Evolutionary conservation across 1,284 basidiomycete species (phyloP).

Genomic region (Sporisorium sorghi): DNA sequence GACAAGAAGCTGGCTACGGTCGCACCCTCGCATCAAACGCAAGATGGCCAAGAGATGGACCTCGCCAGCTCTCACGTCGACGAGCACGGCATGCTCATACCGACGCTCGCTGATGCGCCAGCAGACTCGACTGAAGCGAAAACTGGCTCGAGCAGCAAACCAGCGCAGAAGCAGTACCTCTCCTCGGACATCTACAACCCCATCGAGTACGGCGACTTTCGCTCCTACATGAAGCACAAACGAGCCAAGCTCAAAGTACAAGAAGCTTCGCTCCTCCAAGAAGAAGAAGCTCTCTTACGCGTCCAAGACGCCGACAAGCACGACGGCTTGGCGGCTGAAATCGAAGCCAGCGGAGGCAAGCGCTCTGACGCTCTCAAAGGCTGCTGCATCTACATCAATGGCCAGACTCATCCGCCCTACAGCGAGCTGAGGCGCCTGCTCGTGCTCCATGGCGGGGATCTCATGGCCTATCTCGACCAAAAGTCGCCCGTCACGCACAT

Average conservation of each 20-base stretch:
- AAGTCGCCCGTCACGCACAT: conserved; percentile 80
- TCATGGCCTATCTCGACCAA: conserved; percentile 84
- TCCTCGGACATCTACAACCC: conserved; percentile 75
- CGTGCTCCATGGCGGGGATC: conserved; percentile 83
- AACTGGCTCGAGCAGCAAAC: conserved; percentile 4
- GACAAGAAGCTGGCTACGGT: background rate
- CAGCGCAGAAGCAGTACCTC: conserved; percentile 29
- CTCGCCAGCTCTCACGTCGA: conserved; percentile 11
- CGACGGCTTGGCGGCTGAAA: conserved; percentile 15
- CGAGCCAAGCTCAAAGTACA: conserved; percentile 76
- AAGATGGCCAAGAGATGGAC: background rate
- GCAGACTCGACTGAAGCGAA: background rate
- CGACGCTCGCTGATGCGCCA: background rate
- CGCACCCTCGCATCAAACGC: background rate
- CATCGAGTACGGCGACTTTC: conserved; percentile 82
- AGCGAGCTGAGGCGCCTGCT: conserved; percentile 85
- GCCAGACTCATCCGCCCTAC: conserved; percentile 86
- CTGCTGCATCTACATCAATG: conserved; percentile 77
- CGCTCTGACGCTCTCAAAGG: conserved; percentile 52
- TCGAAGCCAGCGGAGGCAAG: conserved; percentile 25
- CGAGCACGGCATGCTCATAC: conserved; percentile 33
- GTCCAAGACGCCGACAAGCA: conserved; percentile 16
- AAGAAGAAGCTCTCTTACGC: conserved; percentile 38
- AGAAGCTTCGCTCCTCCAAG: conserved; percentile 48
- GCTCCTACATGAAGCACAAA: conserved; percentile 89